phyloP scores from a whole-genome alignment of 176 grass and related monocot genomes.

The Carex pumila region DNA sequence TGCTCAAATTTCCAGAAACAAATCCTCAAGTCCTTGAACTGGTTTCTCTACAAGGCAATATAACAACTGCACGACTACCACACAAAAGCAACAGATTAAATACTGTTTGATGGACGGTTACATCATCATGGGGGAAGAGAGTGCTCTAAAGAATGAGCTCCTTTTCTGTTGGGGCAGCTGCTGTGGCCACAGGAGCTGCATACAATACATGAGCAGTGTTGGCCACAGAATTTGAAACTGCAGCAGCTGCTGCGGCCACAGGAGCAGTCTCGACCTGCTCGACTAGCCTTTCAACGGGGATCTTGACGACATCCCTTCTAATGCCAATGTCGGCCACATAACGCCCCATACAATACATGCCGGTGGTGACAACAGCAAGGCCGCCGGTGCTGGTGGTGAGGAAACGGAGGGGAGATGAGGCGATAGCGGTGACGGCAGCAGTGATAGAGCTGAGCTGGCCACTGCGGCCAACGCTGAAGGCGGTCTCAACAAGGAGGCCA shows the following conservation, averaged over 20 bases:
- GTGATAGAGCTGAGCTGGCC: conserved; percentile 65
- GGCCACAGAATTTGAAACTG: background rate
- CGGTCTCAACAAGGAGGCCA: conserved; percentile 54
- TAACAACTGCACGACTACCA: background rate
- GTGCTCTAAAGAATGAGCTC: background rate
- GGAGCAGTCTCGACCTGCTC: conserved; percentile 16
- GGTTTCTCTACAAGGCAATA: background rate
- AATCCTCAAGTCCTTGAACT: background rate
- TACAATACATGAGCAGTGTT: background rate
- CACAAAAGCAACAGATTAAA: background rate
- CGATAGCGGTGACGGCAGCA: conserved; percentile 35
- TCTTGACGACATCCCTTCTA: conserved; percentile 52
- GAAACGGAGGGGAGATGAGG: conserved; percentile 55
- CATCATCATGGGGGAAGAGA: background rate
- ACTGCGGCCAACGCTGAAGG: conserved; percentile 63
- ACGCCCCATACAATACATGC: conserved; percentile 45
- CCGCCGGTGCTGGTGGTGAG: conserved; percentile 19
- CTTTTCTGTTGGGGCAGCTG: background rate
- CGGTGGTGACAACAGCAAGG: conserved; percentile 31
- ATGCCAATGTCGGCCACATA: conserved; percentile 50
- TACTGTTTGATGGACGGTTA: background rate
- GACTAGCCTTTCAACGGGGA: conserved; percentile 40
- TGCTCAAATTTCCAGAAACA: background rate
- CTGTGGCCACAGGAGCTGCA: background rate
- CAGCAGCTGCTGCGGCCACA: background rate